Evolutionary conservation across 306 rosid genomes (phyloP).

Genomic region (Hippophae gyantsensis): DNA sequence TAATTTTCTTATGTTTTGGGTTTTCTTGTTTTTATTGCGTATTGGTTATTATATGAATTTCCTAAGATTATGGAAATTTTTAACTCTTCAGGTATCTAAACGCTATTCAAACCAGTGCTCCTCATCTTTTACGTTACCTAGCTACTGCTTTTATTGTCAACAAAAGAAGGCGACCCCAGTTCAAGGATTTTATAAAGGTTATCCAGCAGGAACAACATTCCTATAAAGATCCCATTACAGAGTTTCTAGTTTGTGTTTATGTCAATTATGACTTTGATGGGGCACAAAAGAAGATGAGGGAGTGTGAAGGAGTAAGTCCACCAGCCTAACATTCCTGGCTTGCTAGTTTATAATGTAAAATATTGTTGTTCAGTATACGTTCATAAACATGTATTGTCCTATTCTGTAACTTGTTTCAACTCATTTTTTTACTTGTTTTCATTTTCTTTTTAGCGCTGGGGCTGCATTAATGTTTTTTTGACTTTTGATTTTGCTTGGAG

Average conservation of each 20-base stretch:
- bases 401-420: not conserved
- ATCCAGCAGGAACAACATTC: constrained; percentile 89
- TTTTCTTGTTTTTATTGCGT: constrained; percentile 1
- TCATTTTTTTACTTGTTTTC: not conserved
- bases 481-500: too few relatives aligned
- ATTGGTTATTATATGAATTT: not conserved
- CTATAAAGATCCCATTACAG: constrained; percentile 82
- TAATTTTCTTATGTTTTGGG: not conserved
- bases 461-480: too few relatives aligned
- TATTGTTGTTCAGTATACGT: not conserved
- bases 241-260: constrained; percentile 80
- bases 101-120: constrained; percentile 96
- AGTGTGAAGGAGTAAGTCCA: constrained; percentile 90
- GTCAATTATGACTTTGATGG: constrained; percentile 93
- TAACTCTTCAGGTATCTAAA: constrained; percentile 62
- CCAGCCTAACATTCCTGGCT: constrained; percentile 2
- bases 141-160: constrained; percentile 96
- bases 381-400: not conserved
- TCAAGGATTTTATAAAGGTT: constrained; percentile 90
- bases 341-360: not conserved
- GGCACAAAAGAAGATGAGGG: constrained; percentile 92
- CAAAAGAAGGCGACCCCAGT: constrained; percentile 91
- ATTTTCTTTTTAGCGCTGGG: too few relatives aligned
- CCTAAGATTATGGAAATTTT: constrained; percentile 10
- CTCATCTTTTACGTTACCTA: constrained; percentile 84